These are phyloP conservation scores for Globisporangium takayamanum DNA, from an alignment of 352 stramenopile genomes.

Conservation along the genomic window DNA sequence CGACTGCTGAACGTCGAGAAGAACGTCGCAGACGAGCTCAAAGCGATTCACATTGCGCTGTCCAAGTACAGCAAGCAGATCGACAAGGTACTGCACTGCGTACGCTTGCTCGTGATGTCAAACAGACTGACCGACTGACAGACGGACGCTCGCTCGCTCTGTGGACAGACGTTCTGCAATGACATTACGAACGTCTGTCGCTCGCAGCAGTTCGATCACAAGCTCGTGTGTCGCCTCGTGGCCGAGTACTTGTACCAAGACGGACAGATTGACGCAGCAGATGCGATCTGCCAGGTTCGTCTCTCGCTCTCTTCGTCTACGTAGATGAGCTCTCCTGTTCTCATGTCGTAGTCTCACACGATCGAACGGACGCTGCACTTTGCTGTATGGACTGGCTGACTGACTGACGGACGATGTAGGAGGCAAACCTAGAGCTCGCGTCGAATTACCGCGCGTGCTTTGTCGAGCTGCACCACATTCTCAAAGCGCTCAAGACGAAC, in stretches of 20 bases:
- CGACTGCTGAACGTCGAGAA: slow-evolving; percentile 67
- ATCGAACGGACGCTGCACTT: background rate
- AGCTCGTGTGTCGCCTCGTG: slow-evolving; percentile 56
- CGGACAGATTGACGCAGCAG: slow-evolving; percentile 63
- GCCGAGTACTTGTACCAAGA: slow-evolving; percentile 78
- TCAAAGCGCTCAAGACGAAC: slow-evolving; percentile 54
- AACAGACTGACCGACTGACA: background rate
- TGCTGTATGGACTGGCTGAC: background rate
- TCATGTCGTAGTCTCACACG: too few relatives aligned
- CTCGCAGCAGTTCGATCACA: slow-evolving; percentile 54
- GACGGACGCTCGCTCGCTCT: background rate
- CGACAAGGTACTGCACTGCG: slow-evolving; percentile 45
- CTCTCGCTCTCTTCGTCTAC: too few relatives aligned
- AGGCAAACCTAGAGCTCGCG: slow-evolving; percentile 47
- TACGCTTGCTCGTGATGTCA: background rate
- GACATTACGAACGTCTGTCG: slow-evolving; percentile 65
- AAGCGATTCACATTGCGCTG: slow-evolving; percentile 56
- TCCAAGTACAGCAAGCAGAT: slow-evolving; percentile 80
- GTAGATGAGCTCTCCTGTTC: too few relatives aligned
- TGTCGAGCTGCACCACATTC: slow-evolving; percentile 57
- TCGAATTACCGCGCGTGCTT: slow-evolving; percentile 56
- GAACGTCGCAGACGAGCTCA: slow-evolving; percentile 59
- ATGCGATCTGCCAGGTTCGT: slow-evolving; percentile 51
- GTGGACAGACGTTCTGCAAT: slow-evolving; percentile 40
- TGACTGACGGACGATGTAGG: slow-evolving; percentile 21